Conservation (phyloP, 140 eudicot genomes). For the Anethum foeniculum region DNA sequence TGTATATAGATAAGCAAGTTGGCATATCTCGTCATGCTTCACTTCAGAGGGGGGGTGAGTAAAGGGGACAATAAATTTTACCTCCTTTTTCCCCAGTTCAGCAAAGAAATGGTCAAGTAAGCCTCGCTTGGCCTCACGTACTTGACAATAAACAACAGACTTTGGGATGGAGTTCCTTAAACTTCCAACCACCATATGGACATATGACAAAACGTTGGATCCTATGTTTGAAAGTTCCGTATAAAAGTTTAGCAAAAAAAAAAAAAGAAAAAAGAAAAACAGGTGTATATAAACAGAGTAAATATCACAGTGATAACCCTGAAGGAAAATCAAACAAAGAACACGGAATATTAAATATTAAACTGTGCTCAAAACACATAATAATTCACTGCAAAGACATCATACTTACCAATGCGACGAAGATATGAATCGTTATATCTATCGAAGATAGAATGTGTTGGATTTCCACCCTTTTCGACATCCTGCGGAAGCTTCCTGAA, state of each 20-base stretch:
- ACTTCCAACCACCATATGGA: constrained; percentile 78
- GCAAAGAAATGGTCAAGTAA: constrained; percentile 87
- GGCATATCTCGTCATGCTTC: background rate
- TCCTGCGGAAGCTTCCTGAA: constrained; percentile 97
- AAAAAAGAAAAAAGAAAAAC: background rate
- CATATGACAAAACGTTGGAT: constrained; percentile 77
- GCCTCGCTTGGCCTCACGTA: constrained; percentile 91
- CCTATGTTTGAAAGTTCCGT: constrained; percentile 33
- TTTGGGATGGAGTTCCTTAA: constrained; percentile 86
- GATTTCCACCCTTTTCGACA: constrained; percentile 92
- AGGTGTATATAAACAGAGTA: background rate
- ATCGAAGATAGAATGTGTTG: constrained; percentile 90
- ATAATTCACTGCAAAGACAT: background rate
- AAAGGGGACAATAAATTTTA: constrained; percentile 2
- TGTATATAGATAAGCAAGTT: background rate
- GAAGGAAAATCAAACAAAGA: background rate
- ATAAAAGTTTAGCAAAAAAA: no score
- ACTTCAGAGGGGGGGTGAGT: background rate
- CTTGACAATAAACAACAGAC: constrained; percentile 90
- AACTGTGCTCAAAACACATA: background rate
- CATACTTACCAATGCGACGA: constrained; percentile 65
- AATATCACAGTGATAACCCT: background rate
- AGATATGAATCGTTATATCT: constrained; percentile 86
- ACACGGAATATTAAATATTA: background rate
- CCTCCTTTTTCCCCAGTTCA: constrained; percentile 86